These are phyloP conservation scores for Chlorella sp. DNA, from an alignment of 139 green algal genomes.

Conservation along the genomic window DNA sequence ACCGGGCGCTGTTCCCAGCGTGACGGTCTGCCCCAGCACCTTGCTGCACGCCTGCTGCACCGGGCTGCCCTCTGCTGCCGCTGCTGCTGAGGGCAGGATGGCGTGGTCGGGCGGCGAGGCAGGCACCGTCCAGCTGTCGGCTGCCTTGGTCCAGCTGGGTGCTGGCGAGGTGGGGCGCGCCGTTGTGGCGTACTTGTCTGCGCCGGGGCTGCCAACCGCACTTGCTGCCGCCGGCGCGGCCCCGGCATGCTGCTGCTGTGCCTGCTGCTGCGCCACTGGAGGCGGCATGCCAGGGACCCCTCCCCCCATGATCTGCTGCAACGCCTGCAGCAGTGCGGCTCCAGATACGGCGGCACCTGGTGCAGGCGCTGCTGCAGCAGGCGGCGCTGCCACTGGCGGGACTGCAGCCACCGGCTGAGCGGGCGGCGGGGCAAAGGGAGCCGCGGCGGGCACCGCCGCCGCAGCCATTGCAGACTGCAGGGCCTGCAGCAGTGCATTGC, in stretches of 20 bases:
- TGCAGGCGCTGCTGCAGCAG: background rate
- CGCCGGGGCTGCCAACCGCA: background rate
- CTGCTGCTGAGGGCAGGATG: background rate
- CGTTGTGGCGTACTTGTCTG: background rate
- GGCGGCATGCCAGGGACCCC: too few species aligned
- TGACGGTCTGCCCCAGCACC: constrained; percentile 1
- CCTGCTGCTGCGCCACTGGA: background rate
- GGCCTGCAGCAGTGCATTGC: too few species aligned
- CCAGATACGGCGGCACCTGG: background rate
- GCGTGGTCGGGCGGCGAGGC: background rate
- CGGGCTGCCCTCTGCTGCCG: background rate
- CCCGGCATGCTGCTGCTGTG: background rate
- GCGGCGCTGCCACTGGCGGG: too few species aligned
- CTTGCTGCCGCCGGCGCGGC: too few species aligned
- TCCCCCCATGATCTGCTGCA: background rate
- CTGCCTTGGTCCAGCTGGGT: background rate
- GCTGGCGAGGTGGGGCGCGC: background rate
- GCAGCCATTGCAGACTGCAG: too few species aligned
- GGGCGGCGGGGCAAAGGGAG: too few species aligned
- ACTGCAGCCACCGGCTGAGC: too few species aligned
- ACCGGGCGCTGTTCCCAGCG: background rate
- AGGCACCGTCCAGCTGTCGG: constrained; percentile 12
- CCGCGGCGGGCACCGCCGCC: too few species aligned
- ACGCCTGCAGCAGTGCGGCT: constrained; percentile 1
- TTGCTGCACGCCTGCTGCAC: constrained; percentile 10